Base-by-base conservation (phyloP, 148 eudicot genomes). In the Diospyros kaki region DNA sequence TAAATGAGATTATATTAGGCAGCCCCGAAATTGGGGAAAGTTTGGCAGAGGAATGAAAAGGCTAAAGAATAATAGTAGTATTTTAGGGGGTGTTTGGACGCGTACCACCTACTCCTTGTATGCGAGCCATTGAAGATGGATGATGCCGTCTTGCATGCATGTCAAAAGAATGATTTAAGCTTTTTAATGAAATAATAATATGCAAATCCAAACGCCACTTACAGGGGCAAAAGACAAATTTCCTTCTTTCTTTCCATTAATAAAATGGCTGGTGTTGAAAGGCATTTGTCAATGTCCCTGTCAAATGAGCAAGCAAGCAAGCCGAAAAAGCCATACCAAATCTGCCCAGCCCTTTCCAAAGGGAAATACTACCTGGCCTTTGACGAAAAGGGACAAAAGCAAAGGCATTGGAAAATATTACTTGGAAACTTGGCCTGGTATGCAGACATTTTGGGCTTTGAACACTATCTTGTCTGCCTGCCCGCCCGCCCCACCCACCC, bases 391-490 rank as follows among this genome's bases (percentile, higher is more conserved):
- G n/a, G n/a, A n/a, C n/a, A n/a, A n/a, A 54, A 40, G 39, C 40
- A 61, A 39, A 46, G 18, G 11, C 58, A 61, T 41, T 8, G 28
- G 42, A 48, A 66, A 60, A 38, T 2, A 48, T 43, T 10, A 46
- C 3, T 28, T 12, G 6, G 6, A 73, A 72, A 15, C 7, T 72
- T 17, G 44, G 75, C 46, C 60, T 73, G 67, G 54, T 5, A 73
- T 46, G 43, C 59, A 73, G 64, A 51, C 59, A 59, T 45, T 59
- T 3, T 40, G 55, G 11, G 13, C 9, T 48, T 60, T 73, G 75
- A 73, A 60, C 53, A 15, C 75, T 73, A 73, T 73, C 75, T 60
- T 73, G 75, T 73, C 75, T 46, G 75, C 66, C 28, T 28, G 28
- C 28, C 28, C 0, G 28, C 28, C 28, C 28, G 28, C 28, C 28